Conservation (phyloP, 139 green algal genomes). For the Micractinium sp. region DNA sequence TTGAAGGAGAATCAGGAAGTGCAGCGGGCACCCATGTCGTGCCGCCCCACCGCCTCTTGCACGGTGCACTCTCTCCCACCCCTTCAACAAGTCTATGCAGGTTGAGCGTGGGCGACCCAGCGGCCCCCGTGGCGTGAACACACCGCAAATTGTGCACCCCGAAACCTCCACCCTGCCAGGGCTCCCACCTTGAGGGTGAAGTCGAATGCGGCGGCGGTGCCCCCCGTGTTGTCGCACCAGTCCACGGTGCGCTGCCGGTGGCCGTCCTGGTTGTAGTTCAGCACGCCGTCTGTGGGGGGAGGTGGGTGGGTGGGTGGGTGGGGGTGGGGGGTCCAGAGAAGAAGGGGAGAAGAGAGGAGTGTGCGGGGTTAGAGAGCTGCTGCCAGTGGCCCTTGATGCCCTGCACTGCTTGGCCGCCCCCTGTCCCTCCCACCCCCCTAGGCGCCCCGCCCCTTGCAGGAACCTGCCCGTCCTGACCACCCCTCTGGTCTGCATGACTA, state of each 20-base stretch:
- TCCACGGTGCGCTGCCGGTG: constrained; percentile 93
- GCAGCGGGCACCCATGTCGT: too few species aligned
- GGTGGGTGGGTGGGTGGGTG: neutral
- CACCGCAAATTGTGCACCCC: neutral
- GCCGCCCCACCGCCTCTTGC: too few species aligned
- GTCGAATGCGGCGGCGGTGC: constrained; percentile 92
- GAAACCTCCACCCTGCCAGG: too few species aligned
- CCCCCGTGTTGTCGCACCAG: constrained; percentile 92
- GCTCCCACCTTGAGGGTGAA: constrained; percentile 87
- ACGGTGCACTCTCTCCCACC: too few species aligned
- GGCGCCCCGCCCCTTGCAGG: constrained; percentile 1
- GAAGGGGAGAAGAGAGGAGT: neutral
- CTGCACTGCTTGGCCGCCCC: neutral
- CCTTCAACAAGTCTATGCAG: too few species aligned
- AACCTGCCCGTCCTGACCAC: too few species aligned
- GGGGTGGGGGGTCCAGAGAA: neutral
- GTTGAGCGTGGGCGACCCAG: too few species aligned
- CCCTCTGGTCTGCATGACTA: too few species aligned
- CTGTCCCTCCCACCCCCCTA: too few species aligned
- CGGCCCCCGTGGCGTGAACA: too few species aligned
- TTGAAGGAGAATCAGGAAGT: too few species aligned
- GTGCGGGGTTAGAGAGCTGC: neutral
- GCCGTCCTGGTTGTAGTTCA: constrained; percentile 96
- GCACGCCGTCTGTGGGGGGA: constrained; percentile 74
- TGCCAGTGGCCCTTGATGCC: neutral